Base-by-base conservation (phyloP, 768 basidiomycete genomes). In the Amanita thiersii region DNA sequence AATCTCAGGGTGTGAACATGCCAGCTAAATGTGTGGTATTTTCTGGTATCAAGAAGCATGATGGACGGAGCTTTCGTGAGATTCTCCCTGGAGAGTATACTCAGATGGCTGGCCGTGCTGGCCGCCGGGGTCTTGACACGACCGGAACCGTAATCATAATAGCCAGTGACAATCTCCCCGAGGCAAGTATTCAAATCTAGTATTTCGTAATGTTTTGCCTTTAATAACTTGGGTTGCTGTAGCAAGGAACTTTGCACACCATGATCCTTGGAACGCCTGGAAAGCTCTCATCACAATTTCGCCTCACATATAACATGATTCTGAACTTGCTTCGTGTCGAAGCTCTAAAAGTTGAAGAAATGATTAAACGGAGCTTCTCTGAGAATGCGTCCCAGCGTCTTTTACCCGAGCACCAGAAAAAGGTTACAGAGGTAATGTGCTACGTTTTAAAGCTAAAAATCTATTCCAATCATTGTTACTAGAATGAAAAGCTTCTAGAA, bases 271-370 rank as follows among this genome's bases (percentile, higher is more conserved):
- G 96, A n/a, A 78, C 69, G 24, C 90, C 96, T 1, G 85, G 85
- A 43, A 92, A 92, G 58, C 75, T 99, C 12, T 79, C 83, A 35
- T 98, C 94, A 1, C 96, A 98, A 56, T 99, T 99, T 69, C 75
- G 96, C 41, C 70, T 99, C 48, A 99, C 96, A 1, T 99, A 98
- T 64, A 98, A 97, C 59, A 98, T 99, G 96, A 98, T 99, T 47
- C 64, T 99, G 46, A 99, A 99, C 56, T 65, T 99, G 28, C 73
- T 99, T 7, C 81, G 96, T 14, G 96, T 99, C 7, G 96, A 99
- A 56, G 93, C 96, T 0, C 69, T 99, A 35, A 73, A 81, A 45
- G 94, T 98, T 12, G 96, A 99, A 56, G 96, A 99, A 62, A 99
- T 99, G 96, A 98, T 99, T 57, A 98, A 98, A 60, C 75, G 96